Evolutionary conservation across 2,329 filamentous ascomycete species (phyloP), one percentile per base, ranked within the genome.

Genomic region (Magnaporthales sp.): DNA sequence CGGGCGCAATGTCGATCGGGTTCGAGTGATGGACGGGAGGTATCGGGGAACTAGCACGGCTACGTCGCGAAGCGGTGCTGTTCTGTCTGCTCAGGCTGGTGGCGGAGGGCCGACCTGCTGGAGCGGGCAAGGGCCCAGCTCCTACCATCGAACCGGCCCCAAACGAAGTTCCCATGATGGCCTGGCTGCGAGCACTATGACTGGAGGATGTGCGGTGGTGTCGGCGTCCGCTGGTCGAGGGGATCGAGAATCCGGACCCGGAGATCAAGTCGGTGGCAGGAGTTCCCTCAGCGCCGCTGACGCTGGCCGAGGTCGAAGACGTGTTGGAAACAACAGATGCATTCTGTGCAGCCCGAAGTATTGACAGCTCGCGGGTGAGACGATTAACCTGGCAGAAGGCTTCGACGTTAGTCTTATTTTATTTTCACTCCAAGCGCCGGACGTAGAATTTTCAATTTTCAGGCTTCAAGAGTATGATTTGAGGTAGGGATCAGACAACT

Each of bases 351-450:
- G 85, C 84, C 66, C 93, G 91, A n/a, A 98, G 87, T 65, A 92
- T 83, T 19, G 90, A 89, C 46, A 98, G 87, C 76, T 98, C 94
- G 67, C 94, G 90, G 0, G 92, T 96, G 32, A 98, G 84, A 38
- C 94, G 92, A 79, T 98, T 98, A 68, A 97, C 91, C 92, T 94
- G 74, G 24, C 11, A 22, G 19, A 54, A 30, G 22, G 27, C 15
- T 66, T 65, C 65, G 67, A 19, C 7, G 22, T 54, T n/a, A 29
- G 7, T 19, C 8, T 3, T 56, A 4, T 46, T 24, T 3, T 56
- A 4, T 46, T 24, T 22, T 19, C 11, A 26, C 26, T 27, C 15
- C n/a, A 38, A 56, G 38, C 15, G 4, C 8, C 6, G 1, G 38
- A 51, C 19, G 38, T 8, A 51, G 38, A 5, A 51, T 51, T 19